Base-by-base conservation (phyloP, 2,329 filamentous ascomycete species). In the Fusarium humuli region DNA sequence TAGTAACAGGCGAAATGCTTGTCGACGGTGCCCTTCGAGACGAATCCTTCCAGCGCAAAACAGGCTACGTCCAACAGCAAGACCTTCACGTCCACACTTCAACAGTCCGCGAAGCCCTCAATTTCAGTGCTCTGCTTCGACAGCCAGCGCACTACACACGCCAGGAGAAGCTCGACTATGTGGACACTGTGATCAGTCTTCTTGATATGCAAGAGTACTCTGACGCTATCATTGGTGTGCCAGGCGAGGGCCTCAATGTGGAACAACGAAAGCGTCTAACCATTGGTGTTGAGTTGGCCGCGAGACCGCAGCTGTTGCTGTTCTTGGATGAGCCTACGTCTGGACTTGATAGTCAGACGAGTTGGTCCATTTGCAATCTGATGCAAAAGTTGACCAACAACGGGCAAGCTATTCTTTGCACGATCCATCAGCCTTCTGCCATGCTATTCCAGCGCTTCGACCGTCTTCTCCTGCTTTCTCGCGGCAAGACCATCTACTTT, bases 11-110 rank as follows among this genome's bases (percentile, higher is more conserved):
- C 53, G 90, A 94, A 67, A 94, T 96, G 90, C 78, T 87, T 0
- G 85, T 88, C 7, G 84, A 88, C 60, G 86, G 86, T 18, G 86
- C 84, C 40, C 87, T 87, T 34, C 88, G 92, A 32, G 92, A 94
- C 70, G 84, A 85, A 12, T 93, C 91, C 0, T 97, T 97, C 85
- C 93, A 96, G 78, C 90, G 93, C 60, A 94, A 94, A 81, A 95
- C 92, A 0, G 93, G 93, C 40, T 96, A 96, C 72, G 93, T 94
- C 25, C 92, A 96, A 76, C 93, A 97, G 78, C 92, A 96, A 76
- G 94, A 97, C 85, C 85, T 97, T 7, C 94, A 97, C 77, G 84
- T 95, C 32, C 84, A 90, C 22, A 96, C 93, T 0, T 88, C 90
- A 1, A 97, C 94, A 0, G 93, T 97, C 29, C 90, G 94, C 62